Conservation (phyloP, 1,284 basidiomycete genomes). For the Coniferiporia weirii region DNA sequence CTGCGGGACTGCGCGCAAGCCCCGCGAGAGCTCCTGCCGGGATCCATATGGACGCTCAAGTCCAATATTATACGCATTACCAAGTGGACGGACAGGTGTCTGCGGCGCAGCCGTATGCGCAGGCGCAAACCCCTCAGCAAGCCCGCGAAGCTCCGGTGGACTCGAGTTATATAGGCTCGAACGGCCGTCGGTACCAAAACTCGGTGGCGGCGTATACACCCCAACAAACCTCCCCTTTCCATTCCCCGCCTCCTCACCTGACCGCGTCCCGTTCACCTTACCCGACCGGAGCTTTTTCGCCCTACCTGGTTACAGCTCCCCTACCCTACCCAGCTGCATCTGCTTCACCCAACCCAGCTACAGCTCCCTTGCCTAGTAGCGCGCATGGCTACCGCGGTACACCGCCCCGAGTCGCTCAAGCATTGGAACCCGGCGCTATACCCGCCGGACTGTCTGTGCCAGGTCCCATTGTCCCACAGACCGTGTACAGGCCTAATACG, state of each 20-base stretch:
- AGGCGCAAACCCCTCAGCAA: neutral
- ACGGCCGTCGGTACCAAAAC: too few species aligned
- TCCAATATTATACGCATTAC: neutral
- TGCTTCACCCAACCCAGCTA: too few species aligned
- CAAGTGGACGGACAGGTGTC: neutral
- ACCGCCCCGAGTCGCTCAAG: neutral
- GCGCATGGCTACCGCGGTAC: neutral
- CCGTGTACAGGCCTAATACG: constrained; percentile 66
- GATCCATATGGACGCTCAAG: neutral
- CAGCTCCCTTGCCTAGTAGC: too few species aligned
- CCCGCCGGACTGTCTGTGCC: constrained; percentile 18
- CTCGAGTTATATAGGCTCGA: neutral
- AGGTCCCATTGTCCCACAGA: constrained; percentile 55
- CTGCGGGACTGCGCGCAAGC: neutral
- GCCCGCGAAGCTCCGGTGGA: neutral
- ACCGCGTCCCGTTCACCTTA: too few species aligned
- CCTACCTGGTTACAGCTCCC: neutral
- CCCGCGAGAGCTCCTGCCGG: neutral
- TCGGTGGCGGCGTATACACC: too few species aligned
- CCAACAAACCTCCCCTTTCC: too few species aligned
- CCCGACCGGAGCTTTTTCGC: neutral
- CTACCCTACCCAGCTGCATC: neutral
- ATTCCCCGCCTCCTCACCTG: neutral
- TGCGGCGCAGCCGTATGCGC: neutral
- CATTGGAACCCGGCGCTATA: constrained; percentile 17